Percentiles rank a stretch among this genome's conserved stretches.
These are phyloP conservation scores for Calonectria hawksworthii DNA, from an alignment of 2,329 filamentous ascomycete genomes.

Conservation along the genomic window DNA sequence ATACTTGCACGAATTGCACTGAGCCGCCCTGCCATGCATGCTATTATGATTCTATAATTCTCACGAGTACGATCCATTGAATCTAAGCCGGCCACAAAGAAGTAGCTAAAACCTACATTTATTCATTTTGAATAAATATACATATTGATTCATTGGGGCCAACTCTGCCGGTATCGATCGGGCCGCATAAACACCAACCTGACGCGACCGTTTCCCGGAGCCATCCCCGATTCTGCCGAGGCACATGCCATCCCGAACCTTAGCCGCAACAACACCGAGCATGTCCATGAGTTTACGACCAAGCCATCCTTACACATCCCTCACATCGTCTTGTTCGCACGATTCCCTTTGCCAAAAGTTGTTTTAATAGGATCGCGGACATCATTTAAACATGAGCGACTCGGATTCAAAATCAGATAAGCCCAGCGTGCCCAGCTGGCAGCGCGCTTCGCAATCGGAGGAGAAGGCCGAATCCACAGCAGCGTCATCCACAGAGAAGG, in stretches of 20 bases:
- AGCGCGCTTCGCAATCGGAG: conserved; percentile 41
- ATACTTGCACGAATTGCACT: not conserved
- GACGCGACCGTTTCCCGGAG: conserved; percentile 41
- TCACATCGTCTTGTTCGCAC: not conserved
- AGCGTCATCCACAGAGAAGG: conserved; percentile 34
- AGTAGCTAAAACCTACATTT: not conserved
- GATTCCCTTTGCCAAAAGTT: not conserved
- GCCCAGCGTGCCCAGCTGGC: conserved; percentile 50
- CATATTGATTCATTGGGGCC: no score
- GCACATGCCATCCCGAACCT: conserved; percentile 46
- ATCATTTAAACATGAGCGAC: conserved; percentile 49
- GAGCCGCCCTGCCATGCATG: not conserved
- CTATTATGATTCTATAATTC: no score
- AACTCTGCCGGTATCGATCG: no score
- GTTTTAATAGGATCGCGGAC: not conserved
- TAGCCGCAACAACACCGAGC: conserved; percentile 37
- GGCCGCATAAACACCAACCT: not conserved
- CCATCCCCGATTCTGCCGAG: conserved; percentile 39
- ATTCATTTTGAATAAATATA: not conserved
- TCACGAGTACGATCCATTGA: not conserved
- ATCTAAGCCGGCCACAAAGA: not conserved
- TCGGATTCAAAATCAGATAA: conserved; percentile 44
- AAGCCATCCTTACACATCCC: not conserved
- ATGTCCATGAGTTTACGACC: conserved; percentile 22
- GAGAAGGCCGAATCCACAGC: conserved; percentile 32